phyloP scores from a whole-genome alignment of 2,329 filamentous ascomycete genomes.

The Lecanosticta acicola region DNA sequence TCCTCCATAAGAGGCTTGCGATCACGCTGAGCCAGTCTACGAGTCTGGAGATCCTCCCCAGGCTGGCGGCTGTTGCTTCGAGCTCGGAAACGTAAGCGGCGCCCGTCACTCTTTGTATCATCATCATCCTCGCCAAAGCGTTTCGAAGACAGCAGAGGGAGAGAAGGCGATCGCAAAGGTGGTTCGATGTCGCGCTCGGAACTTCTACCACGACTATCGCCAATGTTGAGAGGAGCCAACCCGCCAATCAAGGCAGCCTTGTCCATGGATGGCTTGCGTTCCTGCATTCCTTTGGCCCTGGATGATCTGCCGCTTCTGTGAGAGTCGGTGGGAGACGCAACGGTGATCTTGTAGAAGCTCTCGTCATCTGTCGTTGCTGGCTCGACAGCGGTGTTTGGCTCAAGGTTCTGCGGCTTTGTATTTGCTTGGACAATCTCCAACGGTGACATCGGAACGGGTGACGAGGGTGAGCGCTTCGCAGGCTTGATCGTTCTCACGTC shows the following conservation, averaged over 20 bases:
- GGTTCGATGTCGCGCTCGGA: conserved; percentile 55
- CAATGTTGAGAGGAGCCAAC: conserved; percentile 1
- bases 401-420: conserved; percentile 40
- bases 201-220: conserved; percentile 54
- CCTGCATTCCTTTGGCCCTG: background rate
- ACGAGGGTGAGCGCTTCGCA: conserved; percentile 81
- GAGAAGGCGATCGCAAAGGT: conserved; percentile 63
- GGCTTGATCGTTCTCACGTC: conserved; percentile 64
- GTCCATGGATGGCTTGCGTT: background rate
- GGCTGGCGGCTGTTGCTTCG: conserved; percentile 45
- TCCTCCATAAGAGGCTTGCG: conserved; percentile 7
- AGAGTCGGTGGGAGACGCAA: conserved; percentile 32
- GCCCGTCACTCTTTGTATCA: conserved; percentile 43
- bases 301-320: conserved; percentile 14
- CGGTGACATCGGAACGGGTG: conserved; percentile 88
- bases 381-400: conserved; percentile 31
- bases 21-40: conserved; percentile 25
- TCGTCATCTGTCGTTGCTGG: conserved; percentile 46
- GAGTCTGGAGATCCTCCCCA: conserved; percentile 31
- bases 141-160: conserved; percentile 62
- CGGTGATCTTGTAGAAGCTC: conserved; percentile 40
- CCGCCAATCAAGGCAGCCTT: conserved; percentile 1
- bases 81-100: conserved; percentile 45
- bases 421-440: conserved; percentile 56
- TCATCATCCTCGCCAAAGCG: conserved; percentile 54